phyloP scores from a whole-genome alignment of 805 yeast genomes.

The Ogataea philodendri region DNA sequence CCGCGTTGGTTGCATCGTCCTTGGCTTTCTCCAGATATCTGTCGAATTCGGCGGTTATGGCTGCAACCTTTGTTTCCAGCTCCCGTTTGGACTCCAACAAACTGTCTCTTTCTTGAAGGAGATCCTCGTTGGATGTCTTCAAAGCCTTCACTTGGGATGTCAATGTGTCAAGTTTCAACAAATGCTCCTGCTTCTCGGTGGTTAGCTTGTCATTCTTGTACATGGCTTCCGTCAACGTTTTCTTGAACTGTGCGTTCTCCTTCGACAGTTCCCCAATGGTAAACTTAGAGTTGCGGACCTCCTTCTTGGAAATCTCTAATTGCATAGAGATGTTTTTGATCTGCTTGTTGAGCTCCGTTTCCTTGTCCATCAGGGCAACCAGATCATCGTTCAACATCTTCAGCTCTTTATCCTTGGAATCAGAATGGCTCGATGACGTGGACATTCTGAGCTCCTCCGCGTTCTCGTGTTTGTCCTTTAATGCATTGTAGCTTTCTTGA shows the following conservation, averaged over 20 bases:
- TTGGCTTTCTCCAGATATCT: conserved; percentile 34
- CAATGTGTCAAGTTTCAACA: conserved; percentile 44
- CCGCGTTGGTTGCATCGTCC: conserved; percentile 32
- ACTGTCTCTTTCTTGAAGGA: conserved; percentile 61
- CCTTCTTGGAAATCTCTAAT: conserved; percentile 52
- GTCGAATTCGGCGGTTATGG: conserved; percentile 40
- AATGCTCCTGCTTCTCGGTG: conserved; percentile 45
- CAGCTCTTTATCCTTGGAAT: conserved; percentile 47
- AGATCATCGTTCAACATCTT: conserved; percentile 53
- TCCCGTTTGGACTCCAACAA: conserved; percentile 49
- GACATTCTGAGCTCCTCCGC: conserved; percentile 38
- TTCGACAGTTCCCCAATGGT: conserved; percentile 39
- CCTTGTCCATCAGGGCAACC: conserved; percentile 54
- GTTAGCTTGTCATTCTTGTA: conserved; percentile 42
- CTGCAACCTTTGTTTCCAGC: conserved; percentile 44
- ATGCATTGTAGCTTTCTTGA: conserved; percentile 45
- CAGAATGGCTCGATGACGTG: conserved; percentile 29
- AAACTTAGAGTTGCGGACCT: conserved; percentile 39
- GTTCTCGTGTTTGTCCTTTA: conserved; percentile 51
- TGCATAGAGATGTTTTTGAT: conserved; percentile 60
- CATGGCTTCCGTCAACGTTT: conserved; percentile 40
- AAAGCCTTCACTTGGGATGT: conserved; percentile 54
- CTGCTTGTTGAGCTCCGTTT: conserved; percentile 63
- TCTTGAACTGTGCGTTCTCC: conserved; percentile 43
- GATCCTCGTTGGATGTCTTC: conserved; percentile 57